Base-by-base conservation (phyloP, 1,284 basidiomycete genomes). In the Rhodotorula sp. region DNA sequence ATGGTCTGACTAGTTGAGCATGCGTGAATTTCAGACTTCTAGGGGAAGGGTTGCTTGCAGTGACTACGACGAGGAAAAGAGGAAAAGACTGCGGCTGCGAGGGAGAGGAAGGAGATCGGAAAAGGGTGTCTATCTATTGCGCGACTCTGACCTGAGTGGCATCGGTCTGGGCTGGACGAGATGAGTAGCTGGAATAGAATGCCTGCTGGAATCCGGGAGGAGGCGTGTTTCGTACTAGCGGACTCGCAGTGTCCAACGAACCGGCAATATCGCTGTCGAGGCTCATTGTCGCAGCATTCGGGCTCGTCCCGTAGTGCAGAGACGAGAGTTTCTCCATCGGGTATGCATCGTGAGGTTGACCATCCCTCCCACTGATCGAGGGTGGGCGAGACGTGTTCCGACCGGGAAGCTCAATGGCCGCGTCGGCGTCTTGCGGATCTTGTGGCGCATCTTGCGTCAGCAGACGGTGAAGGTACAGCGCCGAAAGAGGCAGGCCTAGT, bases 381-480 rank as follows among this genome's bases (percentile, higher is more conserved):
- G n/a, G n/a, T 15, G 23, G 54, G 26, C 54, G 12, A 29, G 23
- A n/a, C 4, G 39, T 43, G 15, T 29, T 26, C 7, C 54, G 54
- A 29, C 54, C 26, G 29, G 54, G 6, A 8, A 56, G n/a, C 8
- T 43, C 26, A 18, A 18, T 56, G 54, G n/a, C 26, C 26, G 26
- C 15, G 54, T 26, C 26, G 54, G 26, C 29, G 10, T 31, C n/a
- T n/a, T 26, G 51, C 21, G 8, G 14, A 16, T 26, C 54, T 15
- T 16, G 54, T 6, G 54, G n/a, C 5, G 54, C 15, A 14, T n/a
- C 16, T 16, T 16, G 12, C n/a, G 26, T n/a, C 26, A 57, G 60
- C 59, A 67, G 57, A 23, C 61, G 58, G 47, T n/a, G 39, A 21
- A 72, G 64, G 64, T 63, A 69, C 3, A 67, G 64, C 16, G 52